A percentile compares a stretch with the other conserved stretches of the same genome.
phyloP scores from a whole-genome alignment of 164 flowering plant genomes.

The Litsea cubeba region DNA sequence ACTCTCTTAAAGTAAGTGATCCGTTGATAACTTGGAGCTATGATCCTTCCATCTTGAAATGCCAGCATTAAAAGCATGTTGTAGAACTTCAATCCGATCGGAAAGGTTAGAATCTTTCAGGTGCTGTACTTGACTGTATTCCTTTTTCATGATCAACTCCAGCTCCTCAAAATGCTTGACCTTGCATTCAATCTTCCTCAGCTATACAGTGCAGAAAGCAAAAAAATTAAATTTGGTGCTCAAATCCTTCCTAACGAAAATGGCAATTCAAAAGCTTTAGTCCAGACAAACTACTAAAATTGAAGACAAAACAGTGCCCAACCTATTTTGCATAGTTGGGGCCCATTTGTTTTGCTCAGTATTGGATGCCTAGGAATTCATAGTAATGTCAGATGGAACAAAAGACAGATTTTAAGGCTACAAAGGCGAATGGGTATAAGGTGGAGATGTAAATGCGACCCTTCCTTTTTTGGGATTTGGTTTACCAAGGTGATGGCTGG shows the following conservation, averaged over 20 bases:
- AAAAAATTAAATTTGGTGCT: not conserved
- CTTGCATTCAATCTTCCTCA: conserved; percentile 68
- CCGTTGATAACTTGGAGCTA: conserved; percentile 16
- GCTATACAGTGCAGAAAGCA: conserved; percentile 26
- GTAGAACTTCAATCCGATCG: conserved; percentile 47
- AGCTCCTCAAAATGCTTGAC: conserved; percentile 60
- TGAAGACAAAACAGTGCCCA: not conserved
- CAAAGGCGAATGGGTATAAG: too few relatives aligned
- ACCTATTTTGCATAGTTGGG: not conserved
- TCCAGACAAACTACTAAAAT: not conserved
- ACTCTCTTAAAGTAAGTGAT: conserved; percentile 7
- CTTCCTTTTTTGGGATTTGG: too few relatives aligned
- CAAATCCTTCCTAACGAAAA: not conserved
- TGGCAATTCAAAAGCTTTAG: not conserved
- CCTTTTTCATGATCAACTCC: conserved; percentile 69
- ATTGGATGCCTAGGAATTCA: too few relatives aligned
- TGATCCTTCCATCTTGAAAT: conserved; percentile 54
- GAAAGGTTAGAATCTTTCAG: conserved; percentile 44
- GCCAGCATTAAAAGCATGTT: conserved; percentile 36
- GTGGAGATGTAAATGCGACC: too few relatives aligned
- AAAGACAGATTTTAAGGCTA: too few relatives aligned
- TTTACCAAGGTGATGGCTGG: too few relatives aligned
- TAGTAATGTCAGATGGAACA: too few relatives aligned
- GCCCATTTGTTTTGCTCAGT: too few relatives aligned
- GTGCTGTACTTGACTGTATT: conserved; percentile 45